Evolutionary conservation across 108 stramenopile genomes (phyloP), one percentile per base, ranked within the genome.

Genomic region (Fragilaria radians): DNA sequence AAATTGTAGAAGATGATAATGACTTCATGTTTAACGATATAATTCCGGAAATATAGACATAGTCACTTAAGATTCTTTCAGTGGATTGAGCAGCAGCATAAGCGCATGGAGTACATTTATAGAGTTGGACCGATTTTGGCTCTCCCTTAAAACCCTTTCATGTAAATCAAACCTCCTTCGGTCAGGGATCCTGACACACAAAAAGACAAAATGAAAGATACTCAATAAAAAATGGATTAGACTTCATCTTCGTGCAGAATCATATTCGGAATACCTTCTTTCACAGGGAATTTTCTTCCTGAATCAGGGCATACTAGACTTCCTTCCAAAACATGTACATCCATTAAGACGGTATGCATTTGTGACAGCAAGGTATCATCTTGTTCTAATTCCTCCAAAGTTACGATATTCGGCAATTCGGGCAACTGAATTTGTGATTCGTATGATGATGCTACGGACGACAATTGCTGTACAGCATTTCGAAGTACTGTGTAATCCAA

Each of bases 171-270:
- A n/a, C n/a, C n/a, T n/a, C n/a, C n/a, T n/a, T n/a, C n/a, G n/a
- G n/a, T n/a, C n/a, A n/a, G n/a, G n/a, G n/a, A n/a, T n/a, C n/a
- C n/a, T n/a, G n/a, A n/a, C n/a, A n/a, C n/a, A n/a, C n/a, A n/a
- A n/a, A n/a, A n/a, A n/a, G n/a, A n/a, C n/a, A n/a, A n/a, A n/a
- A n/a, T n/a, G n/a, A n/a, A n/a, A n/a, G n/a, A n/a, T n/a, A n/a
- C n/a, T n/a, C n/a, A n/a, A n/a, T n/a, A n/a, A n/a, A n/a, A n/a
- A n/a, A n/a, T n/a, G n/a, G n/a, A 14, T 49, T 78, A 94, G 27
- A 96, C 78, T 74, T 97, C 98, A 78, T 99, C 98, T 61, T 96
- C 98, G 57, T 97, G 95, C 30, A 99, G 72, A 47, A 98, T 86
- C 97, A 98, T 96, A 63, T 98, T 98, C 3, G 97, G 97, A 51